A percentile compares a stretch with the other conserved stretches of the same genome.
Conservation (phyloP, 371 early-diverging fungal species). For the Apophysomyces sp. region DNA sequence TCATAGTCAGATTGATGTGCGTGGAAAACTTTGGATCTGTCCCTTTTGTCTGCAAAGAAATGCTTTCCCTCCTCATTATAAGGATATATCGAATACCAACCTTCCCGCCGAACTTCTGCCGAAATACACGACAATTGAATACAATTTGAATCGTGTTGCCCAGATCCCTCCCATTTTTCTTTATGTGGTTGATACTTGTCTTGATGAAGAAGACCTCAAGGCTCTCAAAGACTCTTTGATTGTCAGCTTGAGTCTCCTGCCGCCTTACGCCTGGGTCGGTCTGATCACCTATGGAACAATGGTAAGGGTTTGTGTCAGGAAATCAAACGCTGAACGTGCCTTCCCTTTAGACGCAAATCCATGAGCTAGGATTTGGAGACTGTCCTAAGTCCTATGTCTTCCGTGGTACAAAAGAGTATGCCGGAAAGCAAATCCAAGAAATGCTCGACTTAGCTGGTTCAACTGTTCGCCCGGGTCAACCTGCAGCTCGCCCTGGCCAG, state of each 20-base stretch:
- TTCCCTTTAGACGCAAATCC: slow-evolving; percentile 77
- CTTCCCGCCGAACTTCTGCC: slow-evolving; percentile 97
- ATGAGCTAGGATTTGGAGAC: slow-evolving; percentile 92
- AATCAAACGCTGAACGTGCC: background rate
- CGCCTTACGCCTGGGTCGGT: slow-evolving; percentile 95
- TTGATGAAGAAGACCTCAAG: slow-evolving; percentile 95
- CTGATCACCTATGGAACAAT: slow-evolving; percentile 99
- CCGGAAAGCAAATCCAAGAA: slow-evolving; percentile 91
- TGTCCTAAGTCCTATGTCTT: slow-evolving; percentile 98
- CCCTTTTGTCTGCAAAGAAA: slow-evolving; percentile 98
- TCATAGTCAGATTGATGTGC: slow-evolving; percentile 88
- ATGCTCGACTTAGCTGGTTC: slow-evolving; percentile 82
- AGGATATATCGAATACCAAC: slow-evolving; percentile 93
- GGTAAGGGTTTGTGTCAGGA: slow-evolving; percentile 54
- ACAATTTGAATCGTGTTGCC: slow-evolving; percentile 80
- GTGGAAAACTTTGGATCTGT: slow-evolving; percentile 98
- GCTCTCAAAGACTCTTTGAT: slow-evolving; percentile 95
- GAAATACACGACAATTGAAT: slow-evolving; percentile 98
- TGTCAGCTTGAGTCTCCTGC: slow-evolving; percentile 87
- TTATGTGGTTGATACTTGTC: slow-evolving; percentile 98
- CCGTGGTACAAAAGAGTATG: slow-evolving; percentile 97
- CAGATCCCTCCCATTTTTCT: slow-evolving; percentile 95
- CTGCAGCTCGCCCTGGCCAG: slow-evolving; percentile 64
- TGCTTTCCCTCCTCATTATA: slow-evolving; percentile 98
- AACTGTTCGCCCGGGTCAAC: slow-evolving; percentile 61